Evolutionary conservation across 768 basidiomycete genomes (phyloP).

Genomic region (Lactarius indigo): DNA sequence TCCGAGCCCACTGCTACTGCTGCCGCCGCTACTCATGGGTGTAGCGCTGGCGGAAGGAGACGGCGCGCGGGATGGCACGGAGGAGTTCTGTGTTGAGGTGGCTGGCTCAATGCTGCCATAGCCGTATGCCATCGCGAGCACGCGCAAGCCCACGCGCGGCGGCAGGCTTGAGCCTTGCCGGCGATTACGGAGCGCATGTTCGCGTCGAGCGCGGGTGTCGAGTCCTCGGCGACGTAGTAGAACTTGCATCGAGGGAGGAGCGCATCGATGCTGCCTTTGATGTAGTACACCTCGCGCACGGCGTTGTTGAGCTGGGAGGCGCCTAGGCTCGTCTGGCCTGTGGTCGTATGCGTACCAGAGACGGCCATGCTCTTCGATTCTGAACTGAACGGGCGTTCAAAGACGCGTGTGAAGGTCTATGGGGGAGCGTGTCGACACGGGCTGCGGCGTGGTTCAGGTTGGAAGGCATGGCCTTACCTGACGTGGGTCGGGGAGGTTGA

Average conservation of each 20-base stretch:
- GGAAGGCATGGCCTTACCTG: conserved; percentile 46
- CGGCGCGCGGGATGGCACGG: conserved; percentile 27
- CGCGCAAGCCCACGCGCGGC: conserved; percentile 76
- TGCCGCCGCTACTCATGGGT: conserved; percentile 25
- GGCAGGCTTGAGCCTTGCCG: conserved; percentile 63
- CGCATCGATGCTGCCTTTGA: conserved; percentile 89
- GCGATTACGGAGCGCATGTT: conserved; percentile 65
- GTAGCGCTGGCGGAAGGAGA: conserved; percentile 29
- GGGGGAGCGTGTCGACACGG: not conserved
- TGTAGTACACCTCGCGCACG: conserved; percentile 75
- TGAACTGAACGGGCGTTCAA: conserved; percentile 88
- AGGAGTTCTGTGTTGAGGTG: conserved; percentile 21
- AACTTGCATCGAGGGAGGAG: conserved; percentile 83
- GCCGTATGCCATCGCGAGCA: conserved; percentile 91
- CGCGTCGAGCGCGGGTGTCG: conserved; percentile 74
- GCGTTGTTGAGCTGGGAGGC: conserved; percentile 31
- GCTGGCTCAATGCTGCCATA: conserved; percentile 52
- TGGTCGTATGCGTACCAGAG: conserved; percentile 60
- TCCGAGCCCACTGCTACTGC: not conserved
- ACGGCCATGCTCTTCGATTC: conserved; percentile 94
- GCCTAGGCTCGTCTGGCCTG: conserved; percentile 25
- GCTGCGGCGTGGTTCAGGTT: not conserved
- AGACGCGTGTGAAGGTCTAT: conserved; percentile 65
- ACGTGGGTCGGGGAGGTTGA: conserved; percentile 68
- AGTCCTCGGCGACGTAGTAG: conserved; percentile 88